A percentile compares a stretch with the other conserved stretches of the same genome.
These are phyloP conservation scores for Monilinia polystroma DNA, from an alignment of 2,329 filamentous ascomycete genomes.

Conservation along the genomic window DNA sequence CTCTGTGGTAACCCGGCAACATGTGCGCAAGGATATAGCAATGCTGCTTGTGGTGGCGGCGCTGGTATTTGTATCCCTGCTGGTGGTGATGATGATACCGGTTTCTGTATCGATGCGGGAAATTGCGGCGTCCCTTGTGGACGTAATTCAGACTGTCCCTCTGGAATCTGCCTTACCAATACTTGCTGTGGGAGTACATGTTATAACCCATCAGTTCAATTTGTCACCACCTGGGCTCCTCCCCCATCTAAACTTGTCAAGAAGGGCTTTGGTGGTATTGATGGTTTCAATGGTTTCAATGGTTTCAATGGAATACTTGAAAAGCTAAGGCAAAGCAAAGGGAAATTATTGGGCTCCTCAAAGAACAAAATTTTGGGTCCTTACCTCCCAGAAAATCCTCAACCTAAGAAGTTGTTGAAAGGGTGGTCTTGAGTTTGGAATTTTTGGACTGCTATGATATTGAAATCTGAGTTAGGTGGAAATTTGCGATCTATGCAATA, in stretches of 20 bases:
- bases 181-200: constrained; percentile 15
- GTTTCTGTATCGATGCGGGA: constrained; percentile 15
- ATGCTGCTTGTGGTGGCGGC: constrained; percentile 7
- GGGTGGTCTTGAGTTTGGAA: not conserved
- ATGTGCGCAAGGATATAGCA: constrained; percentile 1
- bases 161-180: constrained; percentile 8
- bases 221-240: not conserved
- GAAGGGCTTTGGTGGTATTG: not conserved
- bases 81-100: not conserved
- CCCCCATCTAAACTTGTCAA: not conserved
- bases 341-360: not conserved
- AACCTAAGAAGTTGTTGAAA: not conserved
- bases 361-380: constrained; percentile 9
- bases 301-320: not conserved
- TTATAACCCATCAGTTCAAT: constrained; percentile 3
- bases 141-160: constrained; percentile 5
- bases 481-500: not conserved
- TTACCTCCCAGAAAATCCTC: constrained; percentile 2
- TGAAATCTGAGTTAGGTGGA: too few relatives aligned
- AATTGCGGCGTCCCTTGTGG: not conserved
- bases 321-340: not conserved
- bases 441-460: not conserved
- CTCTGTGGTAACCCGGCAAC: constrained; percentile 8
- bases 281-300: not conserved
- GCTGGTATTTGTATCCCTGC: constrained; percentile 13